Percentiles rank a stretch among this genome's conserved stretches.
Evolutionary conservation across 2,329 filamentous ascomycete genomes (phyloP).

Genomic region (Trichoderma pleuroti): DNA sequence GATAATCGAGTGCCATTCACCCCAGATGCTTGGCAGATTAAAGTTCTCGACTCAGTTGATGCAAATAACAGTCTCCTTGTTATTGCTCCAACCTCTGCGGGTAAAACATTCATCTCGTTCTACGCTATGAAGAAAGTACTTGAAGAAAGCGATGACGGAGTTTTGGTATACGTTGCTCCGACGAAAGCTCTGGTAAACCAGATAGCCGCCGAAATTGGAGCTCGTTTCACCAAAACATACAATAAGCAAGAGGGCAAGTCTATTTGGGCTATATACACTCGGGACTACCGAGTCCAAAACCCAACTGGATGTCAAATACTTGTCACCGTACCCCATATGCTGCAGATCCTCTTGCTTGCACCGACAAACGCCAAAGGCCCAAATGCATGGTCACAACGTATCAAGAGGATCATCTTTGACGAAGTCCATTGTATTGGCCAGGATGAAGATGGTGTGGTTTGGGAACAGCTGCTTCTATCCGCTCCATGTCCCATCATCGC

Average conservation of each 20-base stretch:
- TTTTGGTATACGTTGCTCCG: slow-evolving; percentile 75
- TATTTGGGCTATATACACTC: slow-evolving; percentile 75
- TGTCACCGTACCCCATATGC: slow-evolving; percentile 72
- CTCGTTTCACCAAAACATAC: slow-evolving; percentile 66
- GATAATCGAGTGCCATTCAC: slow-evolving; percentile 68
- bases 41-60: slow-evolving; percentile 71
- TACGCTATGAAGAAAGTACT: slow-evolving; percentile 79
- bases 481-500: slow-evolving; percentile 76
- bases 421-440: slow-evolving; percentile 79
- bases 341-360: slow-evolving; percentile 72
- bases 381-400: slow-evolving; percentile 58
- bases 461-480: slow-evolving; percentile 73
- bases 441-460: slow-evolving; percentile 70
- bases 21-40: slow-evolving; percentile 73
- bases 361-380: slow-evolving; percentile 58
- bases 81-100: slow-evolving; percentile 73
- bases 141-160: slow-evolving; percentile 62
- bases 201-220: slow-evolving; percentile 75
- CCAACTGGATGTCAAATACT: slow-evolving; percentile 69
- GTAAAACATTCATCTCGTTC: slow-evolving; percentile 81
- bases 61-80: slow-evolving; percentile 67
- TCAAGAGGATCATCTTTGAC: slow-evolving; percentile 77
- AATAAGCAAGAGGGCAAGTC: slow-evolving; percentile 55
- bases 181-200: slow-evolving; percentile 82
- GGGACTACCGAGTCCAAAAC: slow-evolving; percentile 73